Evolutionary conservation across 441 rosid species (phyloP), one percentile per base, ranked within the genome.

Genomic region (Bocquillonia castaneifolia): DNA sequence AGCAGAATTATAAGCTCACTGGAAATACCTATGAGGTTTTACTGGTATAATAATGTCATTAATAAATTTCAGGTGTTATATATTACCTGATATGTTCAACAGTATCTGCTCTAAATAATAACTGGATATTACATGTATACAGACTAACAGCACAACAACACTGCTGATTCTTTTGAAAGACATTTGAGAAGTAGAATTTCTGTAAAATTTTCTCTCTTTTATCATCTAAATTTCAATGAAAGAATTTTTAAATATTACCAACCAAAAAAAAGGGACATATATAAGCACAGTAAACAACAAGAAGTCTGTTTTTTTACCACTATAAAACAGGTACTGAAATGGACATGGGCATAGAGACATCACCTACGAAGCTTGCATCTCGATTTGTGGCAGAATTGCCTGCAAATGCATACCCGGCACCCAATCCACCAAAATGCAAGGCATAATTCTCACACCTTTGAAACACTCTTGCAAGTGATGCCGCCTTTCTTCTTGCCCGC

Each of bases 401-500:
- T 0, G 83, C 85, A n/a, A 80, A 82, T 63, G 87, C 87, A 48
- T 89, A 91, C 45, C 87, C 90, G 0, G 77, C 77, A 10, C 85
- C 85, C 79, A 85, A 48, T 67, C 87, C 86, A 2, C 89, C 88
- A 0, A 78, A 84, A 78, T 83, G 81, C 71, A 86, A 56, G 2
- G 88, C 52, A 1, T 86, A 77, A 39, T 88, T 79, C 76, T 87
- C 96, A 20, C 90, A 67, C 72, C 96, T 88, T 72, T 90, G 96
- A 34, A 87, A 90, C 72, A 88, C 96, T 63, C 96, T 78, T 32
- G 91, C 97, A 67, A 91, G 96, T 8, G 99, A 91, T 53, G 94
- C 94, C 0, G 97, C 96, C 74, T 93, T 93, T 66, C 99, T 80
- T 77, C 96, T 85, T 1, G 99, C 99, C 17, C 99, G 76, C 74